These are phyloP conservation scores for Cronartium quercuum DNA, from an alignment of 1,284 basidiomycete genomes.

Conservation along the genomic window DNA sequence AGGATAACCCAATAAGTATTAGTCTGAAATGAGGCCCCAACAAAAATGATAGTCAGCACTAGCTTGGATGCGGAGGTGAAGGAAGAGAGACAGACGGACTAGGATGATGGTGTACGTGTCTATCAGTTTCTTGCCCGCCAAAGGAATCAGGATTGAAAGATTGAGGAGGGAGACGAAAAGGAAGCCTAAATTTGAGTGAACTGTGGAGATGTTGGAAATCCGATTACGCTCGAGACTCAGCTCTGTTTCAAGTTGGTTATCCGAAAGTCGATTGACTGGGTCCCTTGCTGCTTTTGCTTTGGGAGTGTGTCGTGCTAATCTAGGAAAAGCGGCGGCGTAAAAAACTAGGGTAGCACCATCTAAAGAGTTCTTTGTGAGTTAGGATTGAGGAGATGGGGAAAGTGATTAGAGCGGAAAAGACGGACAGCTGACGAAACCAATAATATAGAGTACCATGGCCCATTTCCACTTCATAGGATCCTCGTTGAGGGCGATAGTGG, in stretches of 20 bases:
- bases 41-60: background rate
- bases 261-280: background rate
- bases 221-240: constrained; percentile 20
- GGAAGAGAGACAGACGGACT: background rate
- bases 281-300: background rate
- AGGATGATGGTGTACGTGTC: constrained; percentile 35
- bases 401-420: background rate
- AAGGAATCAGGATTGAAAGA: constrained; percentile 21
- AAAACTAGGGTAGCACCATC: constrained; percentile 38
- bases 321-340: constrained; percentile 14
- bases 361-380: background rate
- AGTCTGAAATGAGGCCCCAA: background rate
- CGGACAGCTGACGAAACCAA: constrained; percentile 36
- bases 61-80: background rate
- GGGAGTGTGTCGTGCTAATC: background rate
- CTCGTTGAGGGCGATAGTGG: constrained; percentile 3
- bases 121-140: constrained; percentile 14
- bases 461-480: constrained; percentile 19
- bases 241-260: background rate
- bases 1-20: constrained; percentile 30
- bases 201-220: constrained; percentile 29
- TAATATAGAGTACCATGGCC: constrained; percentile 30
- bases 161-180: constrained; percentile 18
- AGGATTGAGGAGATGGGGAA: background rate
- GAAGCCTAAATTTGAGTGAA: constrained; percentile 31